These are phyloP conservation scores for Heteromeles arbutifolia DNA, from an alignment of 306 rosid species.

Conservation along the genomic window DNA sequence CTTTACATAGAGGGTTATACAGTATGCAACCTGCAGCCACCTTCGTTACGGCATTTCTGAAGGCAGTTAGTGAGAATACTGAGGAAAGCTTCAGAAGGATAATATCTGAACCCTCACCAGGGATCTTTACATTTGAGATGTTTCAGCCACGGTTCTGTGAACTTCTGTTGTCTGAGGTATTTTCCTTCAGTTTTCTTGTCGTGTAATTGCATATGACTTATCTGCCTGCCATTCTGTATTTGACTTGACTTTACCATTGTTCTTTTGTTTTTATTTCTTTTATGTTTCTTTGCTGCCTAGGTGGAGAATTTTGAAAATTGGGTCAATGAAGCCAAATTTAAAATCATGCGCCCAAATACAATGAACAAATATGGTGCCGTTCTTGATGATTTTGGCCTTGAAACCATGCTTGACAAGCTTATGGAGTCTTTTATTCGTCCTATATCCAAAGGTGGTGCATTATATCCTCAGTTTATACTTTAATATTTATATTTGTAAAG, in stretches of 20 bases:
- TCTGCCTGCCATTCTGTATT: constrained; percentile 2
- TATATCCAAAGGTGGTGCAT: constrained; percentile 51
- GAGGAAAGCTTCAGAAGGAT: constrained; percentile 64
- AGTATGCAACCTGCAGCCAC: constrained; percentile 54
- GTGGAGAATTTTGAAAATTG: constrained; percentile 88
- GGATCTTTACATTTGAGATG: constrained; percentile 71
- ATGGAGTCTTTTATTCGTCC: constrained; percentile 68
- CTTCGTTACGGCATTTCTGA: constrained; percentile 68
- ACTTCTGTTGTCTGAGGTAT: constrained; percentile 68
- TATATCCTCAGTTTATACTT: constrained; percentile 12
- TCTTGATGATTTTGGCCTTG: constrained; percentile 89
- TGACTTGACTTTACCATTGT: constrained; percentile 4
- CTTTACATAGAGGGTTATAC: constrained; percentile 64
- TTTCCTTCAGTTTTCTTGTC: constrained; percentile 19
- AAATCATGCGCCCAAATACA: constrained; percentile 86
- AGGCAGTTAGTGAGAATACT: constrained; percentile 60
- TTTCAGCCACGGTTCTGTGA: constrained; percentile 77
- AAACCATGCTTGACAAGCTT: constrained; percentile 67
- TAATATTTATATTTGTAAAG: constrained; percentile 1
- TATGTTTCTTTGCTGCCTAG: constrained; percentile 46
- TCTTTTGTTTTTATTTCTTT: constrained; percentile 15
- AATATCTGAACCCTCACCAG: constrained; percentile 53
- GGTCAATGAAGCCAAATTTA: constrained; percentile 63
- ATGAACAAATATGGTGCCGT: constrained; percentile 85
- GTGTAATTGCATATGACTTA: constrained; percentile 19